A percentile compares a stretch with the other conserved stretches of the same genome.
Evolutionary conservation across 176 grass and related monocot species (phyloP).

Genomic region (Aegilops umbellulata): DNA sequence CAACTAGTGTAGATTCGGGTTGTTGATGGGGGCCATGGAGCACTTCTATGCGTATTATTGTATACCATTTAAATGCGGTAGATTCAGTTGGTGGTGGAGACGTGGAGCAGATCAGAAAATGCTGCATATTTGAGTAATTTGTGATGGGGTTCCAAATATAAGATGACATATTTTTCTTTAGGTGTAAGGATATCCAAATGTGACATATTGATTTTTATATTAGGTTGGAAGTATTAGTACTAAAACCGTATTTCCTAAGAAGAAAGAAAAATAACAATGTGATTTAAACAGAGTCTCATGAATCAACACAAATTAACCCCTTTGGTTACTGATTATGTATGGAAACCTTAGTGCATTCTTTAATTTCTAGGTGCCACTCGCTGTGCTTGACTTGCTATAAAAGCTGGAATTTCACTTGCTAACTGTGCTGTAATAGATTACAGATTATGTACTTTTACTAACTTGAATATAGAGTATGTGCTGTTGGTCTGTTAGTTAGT

Average conservation of each 20-base stretch:
- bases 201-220: not conserved
- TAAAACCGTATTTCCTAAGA: not conserved
- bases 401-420: no score
- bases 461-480: no score
- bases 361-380: not conserved
- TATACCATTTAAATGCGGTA: not conserved
- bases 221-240: not conserved
- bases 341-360: not conserved
- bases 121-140: not conserved
- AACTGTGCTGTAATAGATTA: no score
- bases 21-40: not conserved
- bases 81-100: not conserved
- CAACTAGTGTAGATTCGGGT: not conserved
- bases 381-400: no score
- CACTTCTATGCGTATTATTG: not conserved
- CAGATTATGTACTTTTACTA: no score
- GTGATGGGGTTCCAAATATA: not conserved
- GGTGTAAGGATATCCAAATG: not conserved
- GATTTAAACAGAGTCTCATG: not conserved
- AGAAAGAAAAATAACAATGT: not conserved
- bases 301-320: not conserved
- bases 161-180: not conserved
- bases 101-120: not conserved
- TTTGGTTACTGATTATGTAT: not conserved
- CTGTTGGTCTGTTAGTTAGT: no score